Base-by-base conservation (phyloP, 805 yeast species). In the Starmera amethionina region DNA sequence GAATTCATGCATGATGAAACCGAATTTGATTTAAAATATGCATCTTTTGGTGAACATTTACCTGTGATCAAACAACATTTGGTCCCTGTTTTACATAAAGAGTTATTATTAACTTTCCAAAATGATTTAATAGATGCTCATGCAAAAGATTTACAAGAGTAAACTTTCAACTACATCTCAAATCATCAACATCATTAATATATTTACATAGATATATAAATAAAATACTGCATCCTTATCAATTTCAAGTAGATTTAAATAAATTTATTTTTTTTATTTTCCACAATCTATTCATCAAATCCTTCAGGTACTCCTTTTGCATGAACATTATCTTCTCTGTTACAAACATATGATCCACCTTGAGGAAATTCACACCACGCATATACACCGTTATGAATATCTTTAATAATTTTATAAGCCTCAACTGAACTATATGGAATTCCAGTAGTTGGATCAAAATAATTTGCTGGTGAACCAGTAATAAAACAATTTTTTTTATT, bases 281-380 rank as follows among this genome's bases (percentile, higher is more conserved):
- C 4, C 30, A 36, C 33, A 32, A 16, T 35, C 43, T 30, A 42
- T n/a, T 46, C 62, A 46, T 64, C 75, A 59, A 88, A 88, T 8
- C 94, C 94, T 40, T 80, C 82, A 2, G 96, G 96, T 11, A 87
- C 96, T 8, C 95, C 96, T 45, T 73, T 73, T 0, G 96, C 96
- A 47, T 79, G 87, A 39, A 70, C 64, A 18, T 52, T 59, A 10
- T 62, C 60, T 43, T 45, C 61, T 38, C 46, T 60, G 45, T 50
- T 67, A 57, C 47, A 71, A 38, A 56, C 67, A 67, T 59, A 79
- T 53, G 55, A 66, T 3, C 72, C 78, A 37, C 75, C 75, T 38
- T 63, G 60, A 27, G 67, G 67, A 37, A 60, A 68, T 25, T 72
- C 73, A 43, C 62, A 48, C 86, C 86, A 69, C 53, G 67, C 65